Evolutionary conservation across 768 basidiomycete genomes (phyloP), one percentile per base, ranked within the genome.

Genomic region (Pholiota conissans): DNA sequence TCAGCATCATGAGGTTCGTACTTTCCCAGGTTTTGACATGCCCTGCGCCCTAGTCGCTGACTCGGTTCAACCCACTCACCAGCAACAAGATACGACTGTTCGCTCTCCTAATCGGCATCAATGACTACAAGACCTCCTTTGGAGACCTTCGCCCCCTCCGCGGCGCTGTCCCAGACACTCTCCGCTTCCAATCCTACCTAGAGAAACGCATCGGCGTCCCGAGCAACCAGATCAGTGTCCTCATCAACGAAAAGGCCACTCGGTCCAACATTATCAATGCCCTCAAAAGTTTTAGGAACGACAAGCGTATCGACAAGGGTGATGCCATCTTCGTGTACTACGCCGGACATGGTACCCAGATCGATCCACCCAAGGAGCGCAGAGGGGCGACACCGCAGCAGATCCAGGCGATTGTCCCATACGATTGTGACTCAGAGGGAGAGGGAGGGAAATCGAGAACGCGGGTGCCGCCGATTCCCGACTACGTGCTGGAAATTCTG

Each of bases 301-400:
- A 61, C 45, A 3, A 35, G 3, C 39, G 37, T 3, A 59, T 64
- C 22, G 30, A 55, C 3, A 27, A 16, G 27, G 63, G 55, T 13
- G 51, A 56, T 18, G 49, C 63, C 10, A 53, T 63, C n/a, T 29
- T 64, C 14, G 49, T 64, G 16, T 64, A 52, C 32, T 64, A 46
- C 29, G 63, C 63, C 16, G 63, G 63, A 7, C 63, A 64, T 52
- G 60, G 63, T 3, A 27, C 49, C 14, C 26, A 52, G 30, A 49
- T 51, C 13, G 45, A 37, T 28, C 29, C 51, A 5, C 48, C 32
- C 9, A 35, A 50, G 6, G 13, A 18, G 2, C 56, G 59, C 49
- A 46, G 49, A 27, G 49, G 24, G 35, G 56, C 48, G 20, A 50
- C 35, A 20, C 49, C 49, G 13, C 16, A 34, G 28, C 49, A 59